These are phyloP conservation scores for Trichoderma harzianum DNA, from an alignment of 2,329 filamentous ascomycete genomes.

Conservation along the genomic window DNA sequence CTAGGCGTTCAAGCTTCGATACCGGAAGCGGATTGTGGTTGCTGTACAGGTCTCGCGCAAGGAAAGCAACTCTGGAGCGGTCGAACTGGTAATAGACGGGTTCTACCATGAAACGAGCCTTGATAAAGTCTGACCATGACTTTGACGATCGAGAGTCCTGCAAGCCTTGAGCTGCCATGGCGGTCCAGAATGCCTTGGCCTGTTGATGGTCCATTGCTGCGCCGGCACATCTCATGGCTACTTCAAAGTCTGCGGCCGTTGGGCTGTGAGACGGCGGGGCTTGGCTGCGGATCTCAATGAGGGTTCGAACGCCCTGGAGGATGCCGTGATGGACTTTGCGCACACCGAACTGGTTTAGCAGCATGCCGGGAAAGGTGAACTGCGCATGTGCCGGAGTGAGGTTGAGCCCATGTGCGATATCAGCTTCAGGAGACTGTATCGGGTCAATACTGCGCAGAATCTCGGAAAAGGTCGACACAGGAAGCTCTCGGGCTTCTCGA, in stretches of 20 bases:
- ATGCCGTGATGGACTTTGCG: conserved; percentile 40
- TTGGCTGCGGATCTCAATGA: conserved; percentile 34
- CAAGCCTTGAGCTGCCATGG: conserved; percentile 29
- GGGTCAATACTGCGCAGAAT: conserved; percentile 63
- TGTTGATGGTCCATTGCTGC: conserved; percentile 38
- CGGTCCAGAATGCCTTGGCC: conserved; percentile 36
- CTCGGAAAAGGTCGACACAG: conserved; percentile 58
- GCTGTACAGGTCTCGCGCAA: conserved; percentile 38
- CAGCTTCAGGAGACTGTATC: conserved; percentile 45
- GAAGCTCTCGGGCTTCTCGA: conserved; percentile 39
- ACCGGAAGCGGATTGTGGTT: conserved; percentile 19
- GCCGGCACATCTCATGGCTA: conserved; percentile 47
- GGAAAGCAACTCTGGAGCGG: conserved; percentile 37
- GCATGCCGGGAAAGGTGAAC: conserved; percentile 35
- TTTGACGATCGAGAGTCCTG: conserved; percentile 31
- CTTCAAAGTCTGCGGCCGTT: conserved; percentile 41
- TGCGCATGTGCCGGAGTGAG: conserved; percentile 40
- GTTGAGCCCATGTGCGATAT: conserved; percentile 42
- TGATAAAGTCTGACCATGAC: conserved; percentile 45
- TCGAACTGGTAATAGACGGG: conserved; percentile 47
- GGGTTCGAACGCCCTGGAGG: conserved; percentile 33
- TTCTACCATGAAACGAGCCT: conserved; percentile 46
- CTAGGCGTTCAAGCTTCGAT: conserved; percentile 27
- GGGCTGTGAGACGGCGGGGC: conserved; percentile 27
- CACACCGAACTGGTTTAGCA: conserved; percentile 44